Evolutionary conservation across 352 stramenopile species (phyloP).

Genomic region (Phytophthora hybrid): DNA sequence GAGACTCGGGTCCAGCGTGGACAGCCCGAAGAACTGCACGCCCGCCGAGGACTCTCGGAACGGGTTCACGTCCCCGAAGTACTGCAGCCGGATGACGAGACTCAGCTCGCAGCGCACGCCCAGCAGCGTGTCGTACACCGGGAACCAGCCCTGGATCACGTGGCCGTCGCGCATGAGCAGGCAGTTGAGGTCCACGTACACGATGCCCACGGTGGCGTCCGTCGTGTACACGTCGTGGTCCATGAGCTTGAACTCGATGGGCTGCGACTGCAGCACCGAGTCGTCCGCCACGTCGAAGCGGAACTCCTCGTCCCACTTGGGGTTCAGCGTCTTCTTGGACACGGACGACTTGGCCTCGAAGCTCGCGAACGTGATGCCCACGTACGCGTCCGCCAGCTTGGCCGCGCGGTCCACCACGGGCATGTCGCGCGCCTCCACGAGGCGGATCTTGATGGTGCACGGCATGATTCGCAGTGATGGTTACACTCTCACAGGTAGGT

Average conservation of each 20-base stretch:
- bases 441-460: slow-evolving; percentile 92
- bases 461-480: slow-evolving; percentile 65
- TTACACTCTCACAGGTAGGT: background rate
- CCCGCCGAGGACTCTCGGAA: slow-evolving; percentile 98
- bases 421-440: slow-evolving; percentile 90
- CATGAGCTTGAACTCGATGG: slow-evolving; percentile 98
- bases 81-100: slow-evolving; percentile 96
- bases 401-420: slow-evolving; percentile 85
- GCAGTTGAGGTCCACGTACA: slow-evolving; percentile 99
- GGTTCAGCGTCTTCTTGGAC: slow-evolving; percentile 94
- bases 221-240: slow-evolving; percentile 95
- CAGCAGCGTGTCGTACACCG: slow-evolving; percentile 97
- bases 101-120: slow-evolving; percentile 96
- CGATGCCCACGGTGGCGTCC: slow-evolving; percentile 96
- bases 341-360: slow-evolving; percentile 92
- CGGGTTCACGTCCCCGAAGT: slow-evolving; percentile 98
- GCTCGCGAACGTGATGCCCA: slow-evolving; percentile 88
- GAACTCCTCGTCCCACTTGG: slow-evolving; percentile 98
- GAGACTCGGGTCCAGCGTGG: slow-evolving; percentile 90
- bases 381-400: slow-evolving; percentile 89
- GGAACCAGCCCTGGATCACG: slow-evolving; percentile 98
- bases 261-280: slow-evolving; percentile 97
- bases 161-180: slow-evolving; percentile 94
- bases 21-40: slow-evolving; percentile 98
- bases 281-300: slow-evolving; percentile 99